Conservation (phyloP, 306 rosid genomes). For the Quercus rubra region DNA sequence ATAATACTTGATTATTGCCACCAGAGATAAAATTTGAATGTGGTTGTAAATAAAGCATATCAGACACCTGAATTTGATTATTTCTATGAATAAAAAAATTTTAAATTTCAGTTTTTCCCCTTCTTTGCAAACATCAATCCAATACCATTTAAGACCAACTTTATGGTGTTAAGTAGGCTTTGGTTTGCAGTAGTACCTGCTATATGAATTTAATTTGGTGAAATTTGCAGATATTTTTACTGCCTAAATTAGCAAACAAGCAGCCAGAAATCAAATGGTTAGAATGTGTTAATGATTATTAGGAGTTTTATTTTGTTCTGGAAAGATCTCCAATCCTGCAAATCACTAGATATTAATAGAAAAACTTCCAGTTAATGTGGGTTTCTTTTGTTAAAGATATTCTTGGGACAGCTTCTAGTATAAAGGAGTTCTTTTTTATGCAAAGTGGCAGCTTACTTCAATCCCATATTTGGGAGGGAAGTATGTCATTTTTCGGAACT, state of each 20-base stretch:
- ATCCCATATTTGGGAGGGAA: neutral
- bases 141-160: neutral
- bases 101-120: neutral
- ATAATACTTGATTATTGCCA: neutral
- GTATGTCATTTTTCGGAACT: neutral
- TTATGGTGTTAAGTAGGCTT: neutral
- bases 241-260: neutral
- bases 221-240: neutral
- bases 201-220: neutral
- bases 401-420: neutral
- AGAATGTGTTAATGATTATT: too few relatives aligned
- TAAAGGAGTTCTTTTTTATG: neutral
- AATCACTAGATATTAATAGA: neutral
- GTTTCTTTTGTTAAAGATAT: neutral
- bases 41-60: neutral
- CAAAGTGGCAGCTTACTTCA: neutral
- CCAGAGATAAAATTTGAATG: neutral
- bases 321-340: too few relatives aligned
- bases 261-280: neutral
- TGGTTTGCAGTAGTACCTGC: neutral
- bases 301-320: too few relatives aligned
- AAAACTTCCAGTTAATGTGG: neutral
- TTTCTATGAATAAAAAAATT: neutral
- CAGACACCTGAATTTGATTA: neutral
- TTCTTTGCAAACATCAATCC: neutral